A percentile compares a stretch with the other conserved stretches of the same genome.
These are phyloP conservation scores for Silene conica DNA, from an alignment of 148 eudicot genomes.

Conservation along the genomic window DNA sequence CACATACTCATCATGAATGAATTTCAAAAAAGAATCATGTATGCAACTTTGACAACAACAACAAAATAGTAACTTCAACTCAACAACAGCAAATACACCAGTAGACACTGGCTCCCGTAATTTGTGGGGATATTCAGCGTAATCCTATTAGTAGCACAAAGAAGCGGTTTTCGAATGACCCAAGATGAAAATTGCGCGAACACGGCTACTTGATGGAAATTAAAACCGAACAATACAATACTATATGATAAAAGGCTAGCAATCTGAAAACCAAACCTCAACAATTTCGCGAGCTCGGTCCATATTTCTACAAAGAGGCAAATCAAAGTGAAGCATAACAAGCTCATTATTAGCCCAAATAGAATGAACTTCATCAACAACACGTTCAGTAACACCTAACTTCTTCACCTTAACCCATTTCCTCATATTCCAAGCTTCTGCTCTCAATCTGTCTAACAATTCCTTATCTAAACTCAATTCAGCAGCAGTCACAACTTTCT, in stretches of 20 bases:
- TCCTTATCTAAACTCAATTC: constrained; percentile 63
- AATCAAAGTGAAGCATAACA: constrained; percentile 55
- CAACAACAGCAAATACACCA: too few relatives aligned
- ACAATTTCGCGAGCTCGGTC: constrained; percentile 85
- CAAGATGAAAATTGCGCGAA: too few relatives aligned
- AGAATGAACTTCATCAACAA: constrained; percentile 60
- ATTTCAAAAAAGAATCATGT: too few relatives aligned
- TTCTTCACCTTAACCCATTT: constrained; percentile 88
- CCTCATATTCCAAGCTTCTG: constrained; percentile 56
- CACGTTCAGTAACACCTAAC: constrained; percentile 69
- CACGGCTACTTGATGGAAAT: not conserved
- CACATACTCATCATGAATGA: not conserved
- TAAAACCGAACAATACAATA: not conserved
- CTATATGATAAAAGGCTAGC: not conserved
- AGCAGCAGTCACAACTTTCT: constrained; percentile 52
- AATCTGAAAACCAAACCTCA: constrained; percentile 48
- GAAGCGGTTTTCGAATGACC: too few relatives aligned
- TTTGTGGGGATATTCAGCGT: too few relatives aligned
- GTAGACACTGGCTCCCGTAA: too few relatives aligned
- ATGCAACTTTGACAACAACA: too few relatives aligned
- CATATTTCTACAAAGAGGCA: constrained; percentile 84
- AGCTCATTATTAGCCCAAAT: constrained; percentile 49
- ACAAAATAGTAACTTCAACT: too few relatives aligned
- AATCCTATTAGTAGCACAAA: too few relatives aligned
- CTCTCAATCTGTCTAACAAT: constrained; percentile 67